Percentiles rank a stretch among this genome's conserved stretches.
These are phyloP conservation scores for Xylaria polymorpha DNA, from an alignment of 2,329 filamentous ascomycete species.

Conservation along the genomic window DNA sequence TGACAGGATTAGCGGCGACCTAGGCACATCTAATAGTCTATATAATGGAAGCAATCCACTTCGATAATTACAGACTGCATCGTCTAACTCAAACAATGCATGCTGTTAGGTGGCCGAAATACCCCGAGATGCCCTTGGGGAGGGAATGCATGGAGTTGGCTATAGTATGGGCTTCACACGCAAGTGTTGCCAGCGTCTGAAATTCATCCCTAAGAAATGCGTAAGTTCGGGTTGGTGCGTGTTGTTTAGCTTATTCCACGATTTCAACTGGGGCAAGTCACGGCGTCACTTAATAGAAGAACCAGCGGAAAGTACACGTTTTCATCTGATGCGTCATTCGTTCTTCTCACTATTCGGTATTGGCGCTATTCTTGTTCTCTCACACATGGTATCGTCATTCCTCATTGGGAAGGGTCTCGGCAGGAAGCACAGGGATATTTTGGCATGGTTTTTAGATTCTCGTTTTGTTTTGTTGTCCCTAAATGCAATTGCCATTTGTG, in stretches of 20 bases:
- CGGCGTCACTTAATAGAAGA: background rate
- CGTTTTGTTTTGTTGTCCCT: constrained; percentile 37
- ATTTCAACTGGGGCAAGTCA: background rate
- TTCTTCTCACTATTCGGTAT: constrained; percentile 32
- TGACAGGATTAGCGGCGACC: background rate
- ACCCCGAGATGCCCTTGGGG: background rate
- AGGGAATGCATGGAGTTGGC: background rate
- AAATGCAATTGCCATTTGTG: constrained; percentile 46
- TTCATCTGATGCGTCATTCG: constrained; percentile 36
- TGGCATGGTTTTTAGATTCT: constrained; percentile 33
- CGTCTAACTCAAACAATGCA: background rate
- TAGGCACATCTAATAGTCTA: background rate
- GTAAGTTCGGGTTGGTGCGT: background rate
- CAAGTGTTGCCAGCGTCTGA: background rate
- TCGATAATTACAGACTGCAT: background rate
- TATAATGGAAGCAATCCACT: background rate
- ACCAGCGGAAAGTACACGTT: background rate
- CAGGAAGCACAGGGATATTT: constrained; percentile 21
- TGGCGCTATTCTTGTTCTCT: constrained; percentile 23
- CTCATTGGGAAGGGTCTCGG: constrained; percentile 29
- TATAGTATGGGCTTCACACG: background rate
- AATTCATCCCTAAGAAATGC: background rate
- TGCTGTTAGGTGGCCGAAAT: background rate
- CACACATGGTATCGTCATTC: constrained; percentile 20
- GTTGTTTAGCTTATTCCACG: background rate